Conservation (phyloP, 495 filamentous ascomycete genomes). For the Jackrogersella multiformis region DNA sequence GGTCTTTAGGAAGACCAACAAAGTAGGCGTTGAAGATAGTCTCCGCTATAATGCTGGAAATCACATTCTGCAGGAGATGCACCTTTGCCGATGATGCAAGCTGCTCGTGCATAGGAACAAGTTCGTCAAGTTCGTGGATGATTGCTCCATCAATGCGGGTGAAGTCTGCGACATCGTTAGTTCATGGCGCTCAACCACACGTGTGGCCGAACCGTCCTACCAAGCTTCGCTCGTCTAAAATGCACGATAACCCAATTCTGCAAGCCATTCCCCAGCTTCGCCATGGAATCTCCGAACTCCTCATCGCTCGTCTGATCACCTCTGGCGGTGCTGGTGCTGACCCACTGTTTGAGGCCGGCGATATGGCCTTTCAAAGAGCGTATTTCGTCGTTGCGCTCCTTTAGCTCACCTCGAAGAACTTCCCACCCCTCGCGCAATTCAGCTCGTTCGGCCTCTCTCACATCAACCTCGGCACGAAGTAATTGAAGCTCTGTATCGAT, state of each 20-base stretch:
- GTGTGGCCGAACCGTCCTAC: conserved; percentile 44
- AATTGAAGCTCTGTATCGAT: conserved; percentile 55
- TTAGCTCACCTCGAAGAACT: conserved; percentile 46
- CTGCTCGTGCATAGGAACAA: conserved; percentile 62
- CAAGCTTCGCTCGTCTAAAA: conserved; percentile 62
- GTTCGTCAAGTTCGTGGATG: conserved; percentile 50
- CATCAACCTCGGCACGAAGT: conserved; percentile 53
- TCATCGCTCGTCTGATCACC: conserved; percentile 64
- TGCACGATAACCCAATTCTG: conserved; percentile 67
- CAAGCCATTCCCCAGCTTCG: conserved; percentile 61
- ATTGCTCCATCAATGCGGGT: conserved; percentile 47
- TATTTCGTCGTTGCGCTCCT: conserved; percentile 56
- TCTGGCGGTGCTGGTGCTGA: conserved; percentile 58
- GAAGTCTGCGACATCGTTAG: conserved; percentile 50
- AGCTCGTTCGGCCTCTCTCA: conserved; percentile 48
- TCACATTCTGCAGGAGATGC: conserved; percentile 62
- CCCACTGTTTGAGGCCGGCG: conserved; percentile 64
- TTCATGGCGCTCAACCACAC: conserved; percentile 5
- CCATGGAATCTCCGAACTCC: conserved; percentile 58
- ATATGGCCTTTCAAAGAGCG: conserved; percentile 56
- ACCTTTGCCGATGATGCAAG: conserved; percentile 59
- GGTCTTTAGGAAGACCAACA: conserved; percentile 57
- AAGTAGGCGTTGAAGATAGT: conserved; percentile 63
- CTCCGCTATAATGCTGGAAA: conserved; percentile 61
- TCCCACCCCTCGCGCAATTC: conserved; percentile 57